A percentile compares a stretch with the other conserved stretches of the same genome.
Evolutionary conservation across 2,329 filamentous ascomycete genomes (phyloP).

Genomic region (Grosmannia huntii): DNA sequence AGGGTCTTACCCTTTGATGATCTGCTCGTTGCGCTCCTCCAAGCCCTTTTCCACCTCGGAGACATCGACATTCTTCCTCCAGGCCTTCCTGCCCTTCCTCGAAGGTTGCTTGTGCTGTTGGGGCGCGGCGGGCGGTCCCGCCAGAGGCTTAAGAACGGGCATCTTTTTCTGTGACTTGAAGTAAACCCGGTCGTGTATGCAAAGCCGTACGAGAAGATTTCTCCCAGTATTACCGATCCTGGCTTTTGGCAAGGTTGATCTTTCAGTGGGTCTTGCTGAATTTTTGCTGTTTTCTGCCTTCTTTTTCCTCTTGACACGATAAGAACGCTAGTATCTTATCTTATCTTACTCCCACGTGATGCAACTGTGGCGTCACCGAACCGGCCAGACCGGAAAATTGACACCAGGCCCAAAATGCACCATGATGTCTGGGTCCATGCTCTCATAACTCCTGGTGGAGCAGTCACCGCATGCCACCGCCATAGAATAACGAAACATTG

Average conservation of each 20-base stretch:
- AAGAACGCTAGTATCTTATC: neutral
- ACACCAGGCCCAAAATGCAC: neutral
- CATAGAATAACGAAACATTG: neutral
- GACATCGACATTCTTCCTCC: constrained; percentile 96
- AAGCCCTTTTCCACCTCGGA: constrained; percentile 75
- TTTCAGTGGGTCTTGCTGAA: neutral
- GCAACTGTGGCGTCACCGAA: neutral
- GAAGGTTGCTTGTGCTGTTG: constrained; percentile 79
- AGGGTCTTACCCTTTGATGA: constrained; percentile 64
- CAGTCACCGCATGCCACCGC: neutral
- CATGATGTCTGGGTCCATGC: neutral
- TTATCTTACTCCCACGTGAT: constrained; percentile 10
- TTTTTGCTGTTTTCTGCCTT: neutral
- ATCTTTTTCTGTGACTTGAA: constrained; percentile 20
- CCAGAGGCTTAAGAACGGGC: constrained; percentile 38
- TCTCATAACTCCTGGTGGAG: neutral
- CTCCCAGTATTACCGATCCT: neutral
- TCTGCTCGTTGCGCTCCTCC: constrained; percentile 72
- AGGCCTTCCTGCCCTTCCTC: constrained; percentile 95
- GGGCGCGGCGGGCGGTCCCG: constrained; percentile 47
- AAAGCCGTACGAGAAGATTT: neutral
- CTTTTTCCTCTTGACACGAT: neutral
- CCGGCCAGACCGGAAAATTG: constrained; percentile 3
- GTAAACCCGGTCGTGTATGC: neutral
- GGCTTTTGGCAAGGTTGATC: neutral